Conservation (phyloP, 352 stramenopile species). For the Paralagenidium karlingii region DNA sequence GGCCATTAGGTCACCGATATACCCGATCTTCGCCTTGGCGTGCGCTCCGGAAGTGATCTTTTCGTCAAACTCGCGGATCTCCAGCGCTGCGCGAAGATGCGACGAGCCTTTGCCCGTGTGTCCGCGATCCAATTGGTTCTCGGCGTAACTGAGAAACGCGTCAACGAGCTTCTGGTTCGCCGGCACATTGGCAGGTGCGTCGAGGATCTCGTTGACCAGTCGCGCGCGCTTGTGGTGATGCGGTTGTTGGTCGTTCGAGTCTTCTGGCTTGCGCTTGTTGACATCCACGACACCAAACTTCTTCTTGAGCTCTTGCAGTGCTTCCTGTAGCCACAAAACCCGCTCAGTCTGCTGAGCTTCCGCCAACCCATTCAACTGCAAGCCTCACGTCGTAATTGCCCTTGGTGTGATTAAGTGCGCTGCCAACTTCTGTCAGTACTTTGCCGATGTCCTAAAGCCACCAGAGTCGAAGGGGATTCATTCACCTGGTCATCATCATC, state of each 20-base stretch:
- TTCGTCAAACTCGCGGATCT: constrained; percentile 36
- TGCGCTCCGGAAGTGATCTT: constrained; percentile 29
- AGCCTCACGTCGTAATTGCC: constrained; percentile 17
- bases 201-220: constrained; percentile 37
- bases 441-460: constrained; percentile 26
- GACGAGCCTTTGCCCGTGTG: constrained; percentile 67
- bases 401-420: constrained; percentile 13
- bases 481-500: background rate
- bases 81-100: constrained; percentile 45
- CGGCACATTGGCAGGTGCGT: constrained; percentile 19
- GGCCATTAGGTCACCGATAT: constrained; percentile 45
- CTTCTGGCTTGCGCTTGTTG: constrained; percentile 14
- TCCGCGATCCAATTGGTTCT: constrained; percentile 33
- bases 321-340: constrained; percentile 7
- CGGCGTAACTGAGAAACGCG: constrained; percentile 50
- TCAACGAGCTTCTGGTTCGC: constrained; percentile 71
- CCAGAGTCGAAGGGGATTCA: too few species aligned
- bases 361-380: background rate
- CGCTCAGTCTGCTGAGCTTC: background rate
- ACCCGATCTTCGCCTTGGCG: constrained; percentile 20
- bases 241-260: constrained; percentile 6
- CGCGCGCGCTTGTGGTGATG: constrained; percentile 34
- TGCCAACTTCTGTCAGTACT: constrained; percentile 14
- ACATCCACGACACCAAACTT: constrained; percentile 8
- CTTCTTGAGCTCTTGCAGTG: constrained; percentile 18